phyloP scores from a whole-genome alignment of 495 filamentous ascomycete species.

The Aspergillus ellipticus region DNA sequence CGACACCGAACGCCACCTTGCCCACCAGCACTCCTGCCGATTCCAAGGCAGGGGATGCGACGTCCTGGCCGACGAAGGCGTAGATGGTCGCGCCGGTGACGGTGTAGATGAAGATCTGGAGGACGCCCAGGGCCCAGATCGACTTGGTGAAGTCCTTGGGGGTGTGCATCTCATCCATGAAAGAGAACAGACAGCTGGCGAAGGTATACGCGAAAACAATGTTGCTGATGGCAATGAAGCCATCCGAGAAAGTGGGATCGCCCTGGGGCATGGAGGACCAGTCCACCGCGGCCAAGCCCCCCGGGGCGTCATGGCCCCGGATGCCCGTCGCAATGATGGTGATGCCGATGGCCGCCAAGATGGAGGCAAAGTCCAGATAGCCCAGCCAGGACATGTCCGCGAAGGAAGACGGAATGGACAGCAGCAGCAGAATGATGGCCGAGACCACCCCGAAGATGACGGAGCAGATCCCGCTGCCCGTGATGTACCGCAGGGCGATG shows the following conservation, averaged over 20 bases:
- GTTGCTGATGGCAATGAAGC: conserved; percentile 61
- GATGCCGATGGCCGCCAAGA: conserved; percentile 61
- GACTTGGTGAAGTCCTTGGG: conserved; percentile 61
- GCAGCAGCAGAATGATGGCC: conserved; percentile 53
- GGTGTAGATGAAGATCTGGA: conserved; percentile 64
- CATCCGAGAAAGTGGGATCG: conserved; percentile 29
- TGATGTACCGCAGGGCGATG: conserved; percentile 62
- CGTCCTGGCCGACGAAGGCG: conserved; percentile 58
- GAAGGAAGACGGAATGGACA: conserved; percentile 56
- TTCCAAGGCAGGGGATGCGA: conserved; percentile 62
- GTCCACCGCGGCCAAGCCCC: conserved; percentile 27
- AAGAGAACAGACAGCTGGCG: conserved; percentile 64
- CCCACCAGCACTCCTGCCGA: conserved; percentile 55
- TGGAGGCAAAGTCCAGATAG: conserved; percentile 60
- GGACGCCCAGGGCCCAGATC: conserved; percentile 53
- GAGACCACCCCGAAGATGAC: conserved; percentile 60
- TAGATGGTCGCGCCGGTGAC: conserved; percentile 64
- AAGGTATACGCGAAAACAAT: conserved; percentile 65
- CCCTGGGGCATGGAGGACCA: conserved; percentile 37
- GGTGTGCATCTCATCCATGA: conserved; percentile 72
- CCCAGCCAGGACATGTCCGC: conserved; percentile 53
- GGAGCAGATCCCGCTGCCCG: conserved; percentile 56
- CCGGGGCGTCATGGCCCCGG: conserved; percentile 29
- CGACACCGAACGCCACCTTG: conserved; percentile 71
- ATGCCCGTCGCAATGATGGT: conserved; percentile 63